These are phyloP conservation scores for Diplodia sapinea DNA, from an alignment of 2,329 filamentous ascomycete genomes.

Conservation along the genomic window DNA sequence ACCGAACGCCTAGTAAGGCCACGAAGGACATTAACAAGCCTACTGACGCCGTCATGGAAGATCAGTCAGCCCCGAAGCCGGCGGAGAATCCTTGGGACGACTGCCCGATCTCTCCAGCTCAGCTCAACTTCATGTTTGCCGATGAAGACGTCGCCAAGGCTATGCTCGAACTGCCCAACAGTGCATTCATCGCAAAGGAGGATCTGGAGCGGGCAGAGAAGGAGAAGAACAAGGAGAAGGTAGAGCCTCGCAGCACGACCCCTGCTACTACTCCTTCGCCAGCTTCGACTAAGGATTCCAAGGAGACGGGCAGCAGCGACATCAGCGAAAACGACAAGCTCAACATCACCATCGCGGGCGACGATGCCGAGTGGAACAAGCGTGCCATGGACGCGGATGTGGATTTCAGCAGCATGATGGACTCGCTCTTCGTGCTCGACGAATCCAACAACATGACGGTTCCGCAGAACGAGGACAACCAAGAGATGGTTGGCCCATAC, in stretches of 20 bases:
- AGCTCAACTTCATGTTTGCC: slow-evolving; percentile 29
- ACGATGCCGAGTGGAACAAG: slow-evolving; percentile 24
- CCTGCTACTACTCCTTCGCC: slow-evolving; percentile 39
- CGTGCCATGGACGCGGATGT: slow-evolving; percentile 10
- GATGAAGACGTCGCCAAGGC: slow-evolving; percentile 24
- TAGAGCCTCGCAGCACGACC: slow-evolving; percentile 32
- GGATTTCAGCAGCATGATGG: slow-evolving; percentile 25
- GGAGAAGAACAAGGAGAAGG: slow-evolving; percentile 35
- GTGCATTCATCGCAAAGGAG: slow-evolving; percentile 27
- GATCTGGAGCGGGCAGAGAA: slow-evolving; percentile 33
- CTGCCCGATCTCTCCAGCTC: slow-evolving; percentile 20
- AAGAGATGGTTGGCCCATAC: slow-evolving; percentile 5
- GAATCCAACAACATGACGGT: slow-evolving; percentile 23
- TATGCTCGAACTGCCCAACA: slow-evolving; percentile 20
- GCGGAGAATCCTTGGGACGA: slow-evolving; percentile 20
- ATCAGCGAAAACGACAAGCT: slow-evolving; percentile 52
- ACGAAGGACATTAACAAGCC: slow-evolving; percentile 12
- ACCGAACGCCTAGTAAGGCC: slow-evolving; percentile 31
- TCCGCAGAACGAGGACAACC: slow-evolving; percentile 23
- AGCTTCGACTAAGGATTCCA: slow-evolving; percentile 46
- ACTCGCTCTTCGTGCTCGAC: slow-evolving; percentile 27
- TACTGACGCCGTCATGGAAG: slow-evolving; percentile 4
- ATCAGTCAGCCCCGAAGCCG: slow-evolving; percentile 11
- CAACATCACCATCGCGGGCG: slow-evolving; percentile 43
- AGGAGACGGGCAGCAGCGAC: slow-evolving; percentile 49